Percentiles rank a stretch among this genome's conserved stretches.
Conservation (phyloP, 140 eudicot genomes). For the Erigeron philadelphicus region DNA sequence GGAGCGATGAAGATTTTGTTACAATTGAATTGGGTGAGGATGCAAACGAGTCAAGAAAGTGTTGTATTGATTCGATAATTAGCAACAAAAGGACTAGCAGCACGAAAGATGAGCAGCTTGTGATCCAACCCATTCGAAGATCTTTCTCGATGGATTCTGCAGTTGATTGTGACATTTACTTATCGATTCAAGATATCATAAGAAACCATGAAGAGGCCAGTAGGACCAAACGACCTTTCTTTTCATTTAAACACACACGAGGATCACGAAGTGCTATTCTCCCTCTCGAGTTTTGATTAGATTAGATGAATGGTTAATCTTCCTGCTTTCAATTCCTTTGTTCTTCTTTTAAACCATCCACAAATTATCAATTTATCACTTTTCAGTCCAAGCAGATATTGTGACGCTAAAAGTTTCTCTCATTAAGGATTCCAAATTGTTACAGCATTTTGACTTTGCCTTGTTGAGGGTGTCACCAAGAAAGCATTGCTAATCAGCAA, state of each 20-base stretch:
- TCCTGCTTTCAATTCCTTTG: slow-evolving; percentile 5
- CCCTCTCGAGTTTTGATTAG: slow-evolving; percentile 42
- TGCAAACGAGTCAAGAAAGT: slow-evolving; percentile 42
- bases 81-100: slow-evolving; percentile 50
- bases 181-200: slow-evolving; percentile 58
- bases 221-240: slow-evolving; percentile 55
- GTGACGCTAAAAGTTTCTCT: not conserved
- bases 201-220: slow-evolving; percentile 56
- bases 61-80: slow-evolving; percentile 38
- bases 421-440: too few relatives aligned
- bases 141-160: slow-evolving; percentile 96
- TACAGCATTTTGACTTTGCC: not conserved
- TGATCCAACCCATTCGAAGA: slow-evolving; percentile 54
- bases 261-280: slow-evolving; percentile 68
- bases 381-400: slow-evolving; percentile 3
- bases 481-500: too few relatives aligned
- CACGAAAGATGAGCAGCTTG: slow-evolving; percentile 53
- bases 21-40: slow-evolving; percentile 56
- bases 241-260: slow-evolving; percentile 64
- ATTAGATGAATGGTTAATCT: slow-evolving; percentile 13
- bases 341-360: slow-evolving; percentile 14
- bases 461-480: too few relatives aligned
- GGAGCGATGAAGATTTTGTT: slow-evolving; percentile 53
- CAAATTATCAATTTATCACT: slow-evolving; percentile 3
- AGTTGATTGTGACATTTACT: slow-evolving; percentile 45